Evolutionary conservation across 305 asterid genomes (phyloP).

Genomic region (Solanum hybrid): DNA sequence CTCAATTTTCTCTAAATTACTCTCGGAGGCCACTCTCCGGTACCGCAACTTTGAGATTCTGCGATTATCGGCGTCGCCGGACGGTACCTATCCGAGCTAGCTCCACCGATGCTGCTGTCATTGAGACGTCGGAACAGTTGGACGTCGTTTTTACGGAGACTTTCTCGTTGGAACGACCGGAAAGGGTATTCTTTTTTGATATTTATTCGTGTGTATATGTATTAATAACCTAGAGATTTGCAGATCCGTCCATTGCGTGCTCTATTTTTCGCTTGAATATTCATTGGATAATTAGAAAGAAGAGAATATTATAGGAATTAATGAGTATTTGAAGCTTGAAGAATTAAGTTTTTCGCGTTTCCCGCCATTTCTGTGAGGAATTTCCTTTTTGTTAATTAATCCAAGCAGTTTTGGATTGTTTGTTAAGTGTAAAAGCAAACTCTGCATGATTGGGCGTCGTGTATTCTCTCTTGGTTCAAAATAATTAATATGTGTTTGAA

Average conservation of each 20-base stretch:
- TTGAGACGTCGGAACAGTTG: conserved; percentile 29
- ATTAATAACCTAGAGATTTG: background rate
- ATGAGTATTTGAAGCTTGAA: background rate
- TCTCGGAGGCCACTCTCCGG: conserved; percentile 10
- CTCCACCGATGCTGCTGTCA: conserved; percentile 27
- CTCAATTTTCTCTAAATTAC: conserved; percentile 21
- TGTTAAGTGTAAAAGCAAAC: background rate
- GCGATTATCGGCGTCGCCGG: conserved; percentile 18
- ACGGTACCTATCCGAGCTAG: conserved; percentile 19
- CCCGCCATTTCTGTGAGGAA: background rate
- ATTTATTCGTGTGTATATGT: background rate
- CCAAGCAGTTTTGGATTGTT: background rate
- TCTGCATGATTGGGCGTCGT: background rate
- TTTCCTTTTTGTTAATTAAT: background rate
- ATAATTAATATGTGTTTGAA: background rate
- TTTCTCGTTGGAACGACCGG: conserved; percentile 30
- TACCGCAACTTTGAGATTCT: conserved; percentile 18
- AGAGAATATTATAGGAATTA: background rate
- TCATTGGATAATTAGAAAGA: background rate
- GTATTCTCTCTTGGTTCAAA: background rate
- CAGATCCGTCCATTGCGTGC: background rate
- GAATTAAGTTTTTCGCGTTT: background rate
- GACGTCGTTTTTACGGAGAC: conserved; percentile 23
- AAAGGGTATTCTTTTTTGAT: conserved; percentile 23
- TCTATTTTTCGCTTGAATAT: background rate